phyloP scores from a whole-genome alignment of 768 basidiomycete species.

The Roridomyces roridus region DNA sequence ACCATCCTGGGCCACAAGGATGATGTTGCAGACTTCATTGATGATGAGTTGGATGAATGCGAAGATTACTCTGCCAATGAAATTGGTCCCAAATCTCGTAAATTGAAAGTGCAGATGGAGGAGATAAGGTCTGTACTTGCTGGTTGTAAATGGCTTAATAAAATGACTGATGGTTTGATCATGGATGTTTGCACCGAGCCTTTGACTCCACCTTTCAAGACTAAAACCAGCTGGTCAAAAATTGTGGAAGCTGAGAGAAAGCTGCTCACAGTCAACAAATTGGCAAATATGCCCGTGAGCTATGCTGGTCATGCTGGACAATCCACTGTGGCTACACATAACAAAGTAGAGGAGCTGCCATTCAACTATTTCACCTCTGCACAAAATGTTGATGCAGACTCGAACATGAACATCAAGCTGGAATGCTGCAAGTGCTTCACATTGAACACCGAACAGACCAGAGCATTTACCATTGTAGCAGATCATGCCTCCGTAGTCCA shows the following conservation, averaged over 20 bases:
- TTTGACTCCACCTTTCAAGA: background rate
- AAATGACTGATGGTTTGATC: too few relatives aligned
- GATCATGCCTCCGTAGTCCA: conserved; percentile 24
- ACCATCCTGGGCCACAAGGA: conserved; percentile 2
- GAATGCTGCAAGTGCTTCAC: too few relatives aligned
- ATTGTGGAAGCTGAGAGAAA: background rate
- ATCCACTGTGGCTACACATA: background rate
- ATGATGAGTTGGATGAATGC: too few relatives aligned
- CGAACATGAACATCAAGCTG: too few relatives aligned
- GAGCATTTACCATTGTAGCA: conserved; percentile 33
- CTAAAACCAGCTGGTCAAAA: background rate
- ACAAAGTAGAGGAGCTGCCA: background rate
- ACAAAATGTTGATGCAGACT: too few relatives aligned
- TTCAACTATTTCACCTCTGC: conserved; percentile 23
- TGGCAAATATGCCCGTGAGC: background rate
- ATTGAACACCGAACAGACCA: conserved; percentile 36
- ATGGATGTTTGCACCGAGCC: background rate
- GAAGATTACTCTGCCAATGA: too few relatives aligned
- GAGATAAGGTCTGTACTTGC: too few relatives aligned
- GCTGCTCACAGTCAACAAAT: background rate
- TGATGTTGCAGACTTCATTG: background rate
- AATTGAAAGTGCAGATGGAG: too few relatives aligned
- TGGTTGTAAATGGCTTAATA: too few relatives aligned
- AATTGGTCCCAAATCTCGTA: too few relatives aligned
- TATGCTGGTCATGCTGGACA: too few relatives aligned